Base-by-base conservation (phyloP, 2,329 filamentous ascomycete species). In the Cordyceps farinosa region DNA sequence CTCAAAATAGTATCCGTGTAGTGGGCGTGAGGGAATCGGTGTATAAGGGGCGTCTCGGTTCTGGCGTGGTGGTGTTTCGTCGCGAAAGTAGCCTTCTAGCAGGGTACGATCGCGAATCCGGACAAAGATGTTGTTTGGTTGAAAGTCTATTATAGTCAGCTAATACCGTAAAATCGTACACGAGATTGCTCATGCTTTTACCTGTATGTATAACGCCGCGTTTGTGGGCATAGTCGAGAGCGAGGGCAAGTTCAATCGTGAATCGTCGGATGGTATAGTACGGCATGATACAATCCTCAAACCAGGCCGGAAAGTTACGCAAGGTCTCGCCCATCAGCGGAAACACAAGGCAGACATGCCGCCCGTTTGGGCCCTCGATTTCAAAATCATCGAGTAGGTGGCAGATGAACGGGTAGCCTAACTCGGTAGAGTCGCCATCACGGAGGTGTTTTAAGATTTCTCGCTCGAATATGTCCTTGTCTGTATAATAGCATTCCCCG, bases 311-410 rank as follows among this genome's bases (percentile, higher is more conserved):
- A 29, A 69, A 69, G 60, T 48, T 66, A 22, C 62, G 61, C 10
- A 72, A 55, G n/a, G 67, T 68, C 34, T 69, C 67, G 1, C 70
- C 73, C 67, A 74, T 70, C 8, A 70, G 66, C 29, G 74, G 67
- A 47, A 71, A 70, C 2, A 75, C 69, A 7, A 72, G 65, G 47
- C 71, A 75, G 2, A 70, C 59, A 57, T 75, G 74, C 2, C 57
- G 64, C 3, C 72, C 71, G 27, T 75, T 73, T 2, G 73, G 72
- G 6, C 74, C 72, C 0, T 61, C 27, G 45, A 72, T 68, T 22
- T 68, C 62, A 36, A 76, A 75, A 8, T 69, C 65, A 36, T 70
- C 68, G 5, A 70, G 1, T 1, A 71, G 48, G 44, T 66, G 63
- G 2, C 67, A 66, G 8, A 72, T 55, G 3, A 63, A 64, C 6